Base-by-base conservation (phyloP, 345 rosid species). In the Lepidium didymum region DNA sequence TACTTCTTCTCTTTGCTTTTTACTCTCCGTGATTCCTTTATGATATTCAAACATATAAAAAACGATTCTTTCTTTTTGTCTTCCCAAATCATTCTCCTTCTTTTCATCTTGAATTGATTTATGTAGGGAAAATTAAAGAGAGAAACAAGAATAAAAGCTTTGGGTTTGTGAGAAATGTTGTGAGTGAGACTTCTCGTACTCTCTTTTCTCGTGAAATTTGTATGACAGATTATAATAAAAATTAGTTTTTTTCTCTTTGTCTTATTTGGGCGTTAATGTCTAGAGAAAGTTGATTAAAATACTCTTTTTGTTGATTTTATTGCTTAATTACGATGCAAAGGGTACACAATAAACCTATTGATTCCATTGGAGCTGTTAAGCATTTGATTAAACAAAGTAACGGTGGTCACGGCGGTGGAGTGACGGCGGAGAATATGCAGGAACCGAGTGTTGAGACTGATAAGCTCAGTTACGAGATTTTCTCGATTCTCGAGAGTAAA, bases 381-480 rank as follows among this genome's bases (percentile, higher is more conserved):
- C 50, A 38, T 19, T 45, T 69, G 0, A 46, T 36, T 36, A 58
- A 52, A 35, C 73, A 44, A 15, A 55, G 64, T 40, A 62, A 50
- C 52, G 53, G 44, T 46, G 68, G 37, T 10, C 41, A 10, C 36
- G 59, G 33, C 23, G 77, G 51, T 1, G 61, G 40, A 42, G 49
- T 71, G 14, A 82, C 85, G 92, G 84, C 82, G 18, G 71, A 75
- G 57, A 84, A 79, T 61, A 81, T 88, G 91, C 93, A 88, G 43
- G 98, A 90, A 69, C 98, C 97, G 36, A 93, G 97, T 80, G 83
- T 93, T 56, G 98, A 93, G 38, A 87, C 97, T 0, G 97, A 93
- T 73, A 93, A 93, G 72, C 87, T 93, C 64, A 93, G 98, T 74
- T 93, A 93, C 75, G 98, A 93, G 77, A 90, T 93, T 66, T 93